Base-by-base conservation (phyloP, 768 basidiomycete genomes). In the Leccinellum albellum region DNA sequence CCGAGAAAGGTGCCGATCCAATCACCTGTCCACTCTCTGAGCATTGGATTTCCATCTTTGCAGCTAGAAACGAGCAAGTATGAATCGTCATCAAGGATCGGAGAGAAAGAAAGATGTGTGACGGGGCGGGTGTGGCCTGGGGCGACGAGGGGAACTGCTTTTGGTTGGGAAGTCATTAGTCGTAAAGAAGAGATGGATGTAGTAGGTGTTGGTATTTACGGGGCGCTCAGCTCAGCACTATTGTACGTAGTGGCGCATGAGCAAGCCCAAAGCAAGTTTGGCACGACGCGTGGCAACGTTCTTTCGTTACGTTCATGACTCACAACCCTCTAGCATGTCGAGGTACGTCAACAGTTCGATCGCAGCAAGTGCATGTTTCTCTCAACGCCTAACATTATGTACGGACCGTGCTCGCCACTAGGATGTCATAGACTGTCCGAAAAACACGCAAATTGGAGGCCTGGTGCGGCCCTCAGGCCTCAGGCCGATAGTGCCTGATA, bases 1-100 rank as follows among this genome's bases (percentile, higher is more conserved):
- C 89, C 89, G 42, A 91, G 79, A 71, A 91, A 92, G 17, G 89
- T 91, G 35, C 97, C 97, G 70, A 97, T 91, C 97, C 97, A 99
- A 74, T 99, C 97, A 32, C 96, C 96, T 54, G 92, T 91, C 95
- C 95, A 96, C 68, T 94, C 89, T 68, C 94, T 85, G 63, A 97
- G 77, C 92, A 96, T 95, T 46, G 94, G 95, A 66, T 94, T 98
- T 32, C 97, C 97, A 80, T 98, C 97, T 76, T 98, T 99, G 79
- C 97, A 98, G 65, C 91, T 90, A 56, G 95, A 98, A 67, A 98
- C 89, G 61, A 99, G 82, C 61, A 98, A 78, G 74, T 88, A 98
- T 45, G 86, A 84, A 61, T 84, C 83, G 73, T 98, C 95, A 23
- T 92, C 82, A 69, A 92, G 84, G 61, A 91, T 81, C 14, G 85